Evolutionary conservation across 2,329 filamentous ascomycete species (phyloP).

Genomic region (Ceratocystis variospora): DNA sequence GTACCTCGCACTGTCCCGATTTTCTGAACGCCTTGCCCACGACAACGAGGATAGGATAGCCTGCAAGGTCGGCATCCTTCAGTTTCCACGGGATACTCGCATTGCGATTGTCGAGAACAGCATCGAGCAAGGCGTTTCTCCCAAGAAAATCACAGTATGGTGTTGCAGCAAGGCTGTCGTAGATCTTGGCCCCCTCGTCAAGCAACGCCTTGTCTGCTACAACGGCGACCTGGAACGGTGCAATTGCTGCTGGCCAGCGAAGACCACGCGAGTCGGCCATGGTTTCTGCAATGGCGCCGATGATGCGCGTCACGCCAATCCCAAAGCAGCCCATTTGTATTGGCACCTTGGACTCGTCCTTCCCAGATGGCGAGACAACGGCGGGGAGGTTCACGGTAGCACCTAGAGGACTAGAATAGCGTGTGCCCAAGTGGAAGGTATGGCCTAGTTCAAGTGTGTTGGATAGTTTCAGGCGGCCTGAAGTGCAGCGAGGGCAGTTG

Average conservation of each 20-base stretch:
- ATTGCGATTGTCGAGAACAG: constrained; percentile 59
- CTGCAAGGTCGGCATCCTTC: constrained; percentile 75
- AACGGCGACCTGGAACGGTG: constrained; percentile 67
- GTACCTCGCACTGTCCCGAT: constrained; percentile 53
- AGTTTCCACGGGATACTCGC: constrained; percentile 70
- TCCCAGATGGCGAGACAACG: constrained; percentile 9
- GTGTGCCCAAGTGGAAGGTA: constrained; percentile 83
- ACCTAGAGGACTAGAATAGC: constrained; percentile 65
- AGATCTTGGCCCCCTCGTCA: constrained; percentile 42
- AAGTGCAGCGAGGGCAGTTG: constrained; percentile 54
- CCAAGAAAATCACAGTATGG: neutral
- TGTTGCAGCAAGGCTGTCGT: constrained; percentile 42
- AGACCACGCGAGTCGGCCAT: constrained; percentile 59
- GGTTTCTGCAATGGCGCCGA: constrained; percentile 71
- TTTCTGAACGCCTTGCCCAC: constrained; percentile 57
- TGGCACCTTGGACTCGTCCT: constrained; percentile 29
- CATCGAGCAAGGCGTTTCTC: constrained; percentile 36
- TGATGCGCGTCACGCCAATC: constrained; percentile 80
- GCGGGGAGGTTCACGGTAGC: constrained; percentile 41
- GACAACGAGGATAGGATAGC: constrained; percentile 72
- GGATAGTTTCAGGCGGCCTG: constrained; percentile 49
- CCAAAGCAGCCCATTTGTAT: constrained; percentile 96
- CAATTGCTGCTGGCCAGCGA: constrained; percentile 77
- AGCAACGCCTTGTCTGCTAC: constrained; percentile 38
- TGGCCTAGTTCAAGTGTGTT: constrained; percentile 83